A percentile compares a stretch with the other conserved stretches of the same genome.
These are phyloP conservation scores for Colletotrichum lupini DNA, from an alignment of 2,329 filamentous ascomycete species.

Conservation along the genomic window DNA sequence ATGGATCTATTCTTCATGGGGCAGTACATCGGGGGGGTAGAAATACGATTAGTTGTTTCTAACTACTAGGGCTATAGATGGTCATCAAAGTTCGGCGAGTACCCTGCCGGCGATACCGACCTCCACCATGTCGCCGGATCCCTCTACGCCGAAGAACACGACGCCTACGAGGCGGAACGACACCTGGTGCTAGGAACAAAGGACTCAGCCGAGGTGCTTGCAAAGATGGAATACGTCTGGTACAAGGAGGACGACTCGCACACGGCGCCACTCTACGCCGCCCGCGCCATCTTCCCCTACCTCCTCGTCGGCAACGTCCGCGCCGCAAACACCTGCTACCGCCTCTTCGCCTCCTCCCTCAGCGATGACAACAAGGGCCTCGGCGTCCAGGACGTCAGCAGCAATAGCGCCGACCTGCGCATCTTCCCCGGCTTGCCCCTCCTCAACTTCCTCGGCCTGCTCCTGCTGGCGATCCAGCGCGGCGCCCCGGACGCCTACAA, in stretches of 20 bases:
- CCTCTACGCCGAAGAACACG: slow-evolving; percentile 91
- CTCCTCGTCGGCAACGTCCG: slow-evolving; percentile 90
- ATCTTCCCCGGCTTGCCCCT: slow-evolving; percentile 94
- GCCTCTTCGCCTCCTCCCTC: slow-evolving; percentile 63
- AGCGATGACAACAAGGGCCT: slow-evolving; percentile 62
- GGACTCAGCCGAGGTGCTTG: slow-evolving; percentile 84
- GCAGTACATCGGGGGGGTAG: too few relatives aligned
- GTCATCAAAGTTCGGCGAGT: slow-evolving; percentile 87
- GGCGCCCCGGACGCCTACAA: slow-evolving; percentile 82
- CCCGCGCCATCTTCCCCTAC: slow-evolving; percentile 89
- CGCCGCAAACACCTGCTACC: slow-evolving; percentile 85
- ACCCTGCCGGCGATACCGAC: slow-evolving; percentile 92
- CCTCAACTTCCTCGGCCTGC: slow-evolving; percentile 89
- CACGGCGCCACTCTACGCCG: slow-evolving; percentile 86
- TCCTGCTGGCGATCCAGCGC: slow-evolving; percentile 86
- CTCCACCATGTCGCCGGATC: slow-evolving; percentile 91
- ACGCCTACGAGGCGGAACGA: slow-evolving; percentile 91
- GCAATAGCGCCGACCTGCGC: slow-evolving; percentile 76
- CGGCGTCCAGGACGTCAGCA: slow-evolving; percentile 84
- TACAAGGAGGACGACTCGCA: slow-evolving; percentile 90
- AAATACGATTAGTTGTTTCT: neutral
- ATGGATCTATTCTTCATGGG: too few relatives aligned
- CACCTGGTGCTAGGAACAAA: slow-evolving; percentile 90
- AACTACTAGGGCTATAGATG: slow-evolving; percentile 62
- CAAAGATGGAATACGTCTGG: slow-evolving; percentile 91